These are phyloP conservation scores for Gloeophyllum trabeum DNA, from an alignment of 768 basidiomycete genomes.

Conservation along the genomic window DNA sequence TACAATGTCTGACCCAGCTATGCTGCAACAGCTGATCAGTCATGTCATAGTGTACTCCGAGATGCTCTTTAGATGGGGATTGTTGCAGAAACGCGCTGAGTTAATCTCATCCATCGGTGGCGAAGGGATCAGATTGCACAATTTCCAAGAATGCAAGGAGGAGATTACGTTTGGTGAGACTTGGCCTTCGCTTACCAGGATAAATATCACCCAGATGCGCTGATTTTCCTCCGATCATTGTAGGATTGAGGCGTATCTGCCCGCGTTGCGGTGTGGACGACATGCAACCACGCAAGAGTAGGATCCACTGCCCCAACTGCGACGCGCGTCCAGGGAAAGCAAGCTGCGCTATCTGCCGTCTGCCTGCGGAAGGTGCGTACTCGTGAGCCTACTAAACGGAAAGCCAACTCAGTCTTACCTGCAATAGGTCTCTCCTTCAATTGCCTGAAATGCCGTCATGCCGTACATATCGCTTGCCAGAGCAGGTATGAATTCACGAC, in stretches of 20 bases:
- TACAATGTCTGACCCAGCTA: constrained; percentile 7
- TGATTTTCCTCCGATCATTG: no score
- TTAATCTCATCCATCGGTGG: constrained; percentile 53
- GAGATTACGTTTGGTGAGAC: constrained; percentile 25
- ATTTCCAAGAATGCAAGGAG: constrained; percentile 14
- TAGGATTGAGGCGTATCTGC: constrained; percentile 9
- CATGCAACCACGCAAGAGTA: constrained; percentile 33
- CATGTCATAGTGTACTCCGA: constrained; percentile 72
- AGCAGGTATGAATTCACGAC: constrained; percentile 7
- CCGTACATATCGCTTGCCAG: constrained; percentile 15
- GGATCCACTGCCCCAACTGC: constrained; percentile 30
- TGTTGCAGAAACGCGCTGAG: constrained; percentile 61
- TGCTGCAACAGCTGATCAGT: constrained; percentile 30
- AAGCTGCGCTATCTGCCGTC: constrained; percentile 61
- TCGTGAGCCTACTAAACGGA: background rate
- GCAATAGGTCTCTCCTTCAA: constrained; percentile 26
- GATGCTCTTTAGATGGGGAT: constrained; percentile 60
- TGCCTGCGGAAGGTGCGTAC: constrained; percentile 59
- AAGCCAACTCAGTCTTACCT: constrained; percentile 19
- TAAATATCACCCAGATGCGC: background rate
- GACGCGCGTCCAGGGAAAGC: constrained; percentile 31
- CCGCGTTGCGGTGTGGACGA: constrained; percentile 9
- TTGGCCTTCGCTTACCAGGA: constrained; percentile 1
- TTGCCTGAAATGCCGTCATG: constrained; percentile 14
- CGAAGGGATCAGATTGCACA: constrained; percentile 12